Evolutionary conservation across 139 green algal species (phyloP).

Genomic region (Nannochloris sp.): DNA sequence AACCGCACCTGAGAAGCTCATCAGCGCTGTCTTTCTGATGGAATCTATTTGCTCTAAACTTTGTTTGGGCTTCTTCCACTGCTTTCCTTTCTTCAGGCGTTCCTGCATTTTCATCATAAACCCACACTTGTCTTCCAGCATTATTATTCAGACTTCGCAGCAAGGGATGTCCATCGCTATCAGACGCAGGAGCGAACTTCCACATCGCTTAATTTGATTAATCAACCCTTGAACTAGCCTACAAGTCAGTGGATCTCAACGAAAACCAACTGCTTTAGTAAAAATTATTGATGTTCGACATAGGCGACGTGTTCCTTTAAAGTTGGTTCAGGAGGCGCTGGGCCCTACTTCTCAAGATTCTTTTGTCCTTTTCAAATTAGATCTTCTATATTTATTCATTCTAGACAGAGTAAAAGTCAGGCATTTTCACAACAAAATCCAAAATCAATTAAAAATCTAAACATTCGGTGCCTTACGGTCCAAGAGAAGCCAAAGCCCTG

Average conservation of each 20-base stretch:
- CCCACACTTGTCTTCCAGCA: conserved; percentile 76
- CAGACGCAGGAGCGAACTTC: conserved; percentile 13
- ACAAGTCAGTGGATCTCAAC: no score
- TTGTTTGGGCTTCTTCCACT: conserved; percentile 51
- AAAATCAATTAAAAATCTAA: conserved; percentile 29
- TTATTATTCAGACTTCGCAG: conserved; percentile 49
- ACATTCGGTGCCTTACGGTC: conserved; percentile 62
- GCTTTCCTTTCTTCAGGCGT: conserved; percentile 50
- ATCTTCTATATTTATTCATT: no score
- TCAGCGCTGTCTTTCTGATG: conserved; percentile 73
- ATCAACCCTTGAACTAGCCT: no score
- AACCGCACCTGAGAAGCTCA: conserved; percentile 63
- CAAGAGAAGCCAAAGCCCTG: conserved; percentile 89
- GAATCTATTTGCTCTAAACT: conserved; percentile 53
- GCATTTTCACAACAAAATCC: not conserved
- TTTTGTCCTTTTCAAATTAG: no score
- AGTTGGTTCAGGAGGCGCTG: no score
- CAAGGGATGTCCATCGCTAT: conserved; percentile 21
- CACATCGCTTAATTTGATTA: no score
- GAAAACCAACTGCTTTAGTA: no score
- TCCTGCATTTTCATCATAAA: conserved; percentile 48
- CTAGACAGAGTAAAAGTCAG: no score
- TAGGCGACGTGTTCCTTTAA: no score
- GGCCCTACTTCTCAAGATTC: no score
- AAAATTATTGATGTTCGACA: no score